phyloP scores from a whole-genome alignment of 192 early-diverging fungal genomes.

The Geranomyces michiganensis region DNA sequence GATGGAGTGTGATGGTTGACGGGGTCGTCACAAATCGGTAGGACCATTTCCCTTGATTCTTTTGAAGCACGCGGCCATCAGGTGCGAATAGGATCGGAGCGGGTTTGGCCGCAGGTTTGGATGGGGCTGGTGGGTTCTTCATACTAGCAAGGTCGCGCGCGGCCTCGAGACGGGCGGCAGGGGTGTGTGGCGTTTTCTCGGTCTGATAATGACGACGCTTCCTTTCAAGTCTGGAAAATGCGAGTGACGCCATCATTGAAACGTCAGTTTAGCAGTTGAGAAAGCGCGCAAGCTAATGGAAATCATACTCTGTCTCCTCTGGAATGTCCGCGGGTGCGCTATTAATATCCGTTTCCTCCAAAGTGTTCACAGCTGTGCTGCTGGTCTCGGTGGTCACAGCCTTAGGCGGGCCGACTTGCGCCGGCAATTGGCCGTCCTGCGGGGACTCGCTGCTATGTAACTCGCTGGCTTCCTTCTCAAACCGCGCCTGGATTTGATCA shows the following conservation, averaged over 20 bases:
- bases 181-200: conserved; percentile 49
- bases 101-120: conserved; percentile 12
- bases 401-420: too few species aligned
- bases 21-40: conserved; percentile 37
- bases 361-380: background rate
- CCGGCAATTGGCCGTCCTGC: too few species aligned
- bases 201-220: conserved; percentile 48
- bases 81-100: conserved; percentile 17
- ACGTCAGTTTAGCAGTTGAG: too few species aligned
- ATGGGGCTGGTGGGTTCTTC: conserved; percentile 20
- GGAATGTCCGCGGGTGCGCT: too few species aligned
- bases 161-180: conserved; percentile 52
- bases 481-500: conserved; percentile 34
- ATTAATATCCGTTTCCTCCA: too few species aligned
- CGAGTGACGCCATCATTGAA: too few species aligned
- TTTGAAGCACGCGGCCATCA: conserved; percentile 56
- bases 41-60: conserved; percentile 59
- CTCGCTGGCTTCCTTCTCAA: conserved; percentile 25
- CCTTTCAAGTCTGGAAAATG: conserved; percentile 31
- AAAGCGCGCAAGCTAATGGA: too few species aligned
- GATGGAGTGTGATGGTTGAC: conserved; percentile 37
- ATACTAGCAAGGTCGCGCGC: conserved; percentile 54
- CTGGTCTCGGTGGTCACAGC: too few species aligned
- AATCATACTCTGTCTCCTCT: too few species aligned
- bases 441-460: too few species aligned